phyloP scores from a whole-genome alignment of 2,329 filamentous ascomycete species.

The Tolypocladium paradoxum region DNA sequence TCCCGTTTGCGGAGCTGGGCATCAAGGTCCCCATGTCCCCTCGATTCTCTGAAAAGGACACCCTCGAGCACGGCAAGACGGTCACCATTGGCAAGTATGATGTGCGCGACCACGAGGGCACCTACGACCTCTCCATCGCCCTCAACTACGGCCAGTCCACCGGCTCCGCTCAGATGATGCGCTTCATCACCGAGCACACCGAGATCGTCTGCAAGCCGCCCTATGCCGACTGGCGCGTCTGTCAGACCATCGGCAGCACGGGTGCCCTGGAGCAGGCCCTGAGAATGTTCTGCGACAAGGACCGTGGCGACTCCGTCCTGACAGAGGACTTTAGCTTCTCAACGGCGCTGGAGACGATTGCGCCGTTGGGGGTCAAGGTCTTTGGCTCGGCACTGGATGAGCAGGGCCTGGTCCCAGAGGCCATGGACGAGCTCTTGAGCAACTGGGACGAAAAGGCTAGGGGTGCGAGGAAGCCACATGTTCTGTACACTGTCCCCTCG shows the following conservation, averaged over 20 bases:
- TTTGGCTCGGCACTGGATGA: conserved; percentile 42
- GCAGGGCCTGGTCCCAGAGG: conserved; percentile 40
- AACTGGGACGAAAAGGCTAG: conserved; percentile 36
- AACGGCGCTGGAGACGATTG: conserved; percentile 51
- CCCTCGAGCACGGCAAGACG: conserved; percentile 45
- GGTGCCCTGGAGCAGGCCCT: conserved; percentile 74
- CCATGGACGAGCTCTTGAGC: conserved; percentile 39
- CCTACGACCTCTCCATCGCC: conserved; percentile 69
- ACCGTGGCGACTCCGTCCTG: conserved; percentile 65
- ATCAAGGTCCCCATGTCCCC: conserved; percentile 62
- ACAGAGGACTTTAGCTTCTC: conserved; percentile 91
- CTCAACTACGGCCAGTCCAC: conserved; percentile 89
- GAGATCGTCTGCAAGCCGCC: conserved; percentile 81
- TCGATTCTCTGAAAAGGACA: conserved; percentile 60
- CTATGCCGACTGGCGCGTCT: conserved; percentile 83
- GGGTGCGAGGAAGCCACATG: conserved; percentile 38
- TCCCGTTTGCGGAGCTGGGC: conserved; percentile 73
- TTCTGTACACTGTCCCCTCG: conserved; percentile 54
- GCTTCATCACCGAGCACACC: conserved; percentile 90
- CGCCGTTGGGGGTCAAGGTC: conserved; percentile 39
- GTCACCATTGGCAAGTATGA: conserved; percentile 77
- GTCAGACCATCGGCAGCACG: conserved; percentile 77
- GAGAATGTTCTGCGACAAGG: conserved; percentile 63
- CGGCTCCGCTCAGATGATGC: conserved; percentile 75
- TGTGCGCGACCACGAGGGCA: conserved; percentile 43